Conservation (phyloP, 1,284 basidiomycete genomes). For the Apiotrichum porosum region DNA sequence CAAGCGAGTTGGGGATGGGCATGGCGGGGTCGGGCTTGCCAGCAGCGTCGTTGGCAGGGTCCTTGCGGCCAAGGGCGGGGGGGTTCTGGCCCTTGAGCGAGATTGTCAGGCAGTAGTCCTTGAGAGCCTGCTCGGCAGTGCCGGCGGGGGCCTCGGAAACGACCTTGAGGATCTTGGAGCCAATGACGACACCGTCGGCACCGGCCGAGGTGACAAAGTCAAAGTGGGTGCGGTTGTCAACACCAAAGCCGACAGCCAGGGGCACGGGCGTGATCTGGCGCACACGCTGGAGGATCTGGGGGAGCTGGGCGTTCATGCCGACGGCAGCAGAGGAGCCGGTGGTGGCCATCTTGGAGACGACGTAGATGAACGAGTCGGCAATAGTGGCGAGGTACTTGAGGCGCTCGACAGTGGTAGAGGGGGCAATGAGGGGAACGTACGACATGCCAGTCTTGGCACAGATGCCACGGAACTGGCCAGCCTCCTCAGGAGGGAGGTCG, state of each 20-base stretch:
- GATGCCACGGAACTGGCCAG: conserved; percentile 78
- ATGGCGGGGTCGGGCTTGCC: conserved; percentile 36
- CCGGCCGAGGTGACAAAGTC: conserved; percentile 77
- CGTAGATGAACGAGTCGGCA: conserved; percentile 96
- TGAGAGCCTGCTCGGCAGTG: conserved; percentile 59
- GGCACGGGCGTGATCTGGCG: conserved; percentile 68
- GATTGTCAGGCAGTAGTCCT: conserved; percentile 68
- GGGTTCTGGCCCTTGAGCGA: conserved; percentile 57
- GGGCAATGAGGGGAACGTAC: conserved; percentile 95
- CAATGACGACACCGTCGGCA: conserved; percentile 92
- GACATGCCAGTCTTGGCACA: conserved; percentile 78
- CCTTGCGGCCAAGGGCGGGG: conserved; percentile 37
- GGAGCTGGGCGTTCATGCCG: conserved; percentile 68
- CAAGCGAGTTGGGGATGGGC: conserved; percentile 37
- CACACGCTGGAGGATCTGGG: conserved; percentile 69
- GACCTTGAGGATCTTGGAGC: conserved; percentile 75
- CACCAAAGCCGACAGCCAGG: conserved; percentile 93
- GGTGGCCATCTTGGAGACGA: conserved; percentile 98
- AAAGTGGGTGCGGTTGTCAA: conserved; percentile 88
- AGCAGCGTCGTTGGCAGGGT: conserved; percentile 15
- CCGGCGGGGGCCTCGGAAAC: conserved; percentile 61
- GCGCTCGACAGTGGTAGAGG: conserved; percentile 79
- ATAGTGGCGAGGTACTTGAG: conserved; percentile 88
- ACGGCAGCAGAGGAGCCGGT: conserved; percentile 81
- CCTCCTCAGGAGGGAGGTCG: conserved; percentile 96